These are phyloP conservation scores for Teunomyces tritomae DNA, from an alignment of 805 yeast species.

Conservation along the genomic window DNA sequence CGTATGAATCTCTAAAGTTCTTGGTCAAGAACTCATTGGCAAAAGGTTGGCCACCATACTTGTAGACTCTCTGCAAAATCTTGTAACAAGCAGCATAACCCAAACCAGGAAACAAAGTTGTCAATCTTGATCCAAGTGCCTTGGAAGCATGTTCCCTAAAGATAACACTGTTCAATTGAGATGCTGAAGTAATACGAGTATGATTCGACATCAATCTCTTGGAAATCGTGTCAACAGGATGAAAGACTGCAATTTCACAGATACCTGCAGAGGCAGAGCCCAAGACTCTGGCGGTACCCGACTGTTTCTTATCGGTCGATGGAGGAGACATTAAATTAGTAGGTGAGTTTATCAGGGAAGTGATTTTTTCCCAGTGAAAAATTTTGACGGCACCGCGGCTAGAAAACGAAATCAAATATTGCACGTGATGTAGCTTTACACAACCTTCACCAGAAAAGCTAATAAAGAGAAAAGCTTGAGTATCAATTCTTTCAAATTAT, in stretches of 20 bases:
- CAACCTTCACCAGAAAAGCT: no score
- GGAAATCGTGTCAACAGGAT: slow-evolving; percentile 97
- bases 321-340: slow-evolving; percentile 30
- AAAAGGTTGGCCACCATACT: slow-evolving; percentile 98
- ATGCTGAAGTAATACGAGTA: slow-evolving; percentile 57
- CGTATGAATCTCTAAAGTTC: slow-evolving; percentile 70
- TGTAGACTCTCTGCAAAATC: slow-evolving; percentile 94
- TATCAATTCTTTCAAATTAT: no score
- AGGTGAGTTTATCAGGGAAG: background rate
- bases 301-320: slow-evolving; percentile 72
- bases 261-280: slow-evolving; percentile 99
- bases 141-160: slow-evolving; percentile 79
- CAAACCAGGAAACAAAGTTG: slow-evolving; percentile 93
- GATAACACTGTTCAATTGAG: slow-evolving; percentile 80
- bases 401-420: background rate
- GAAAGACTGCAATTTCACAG: slow-evolving; percentile 94
- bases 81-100: slow-evolving; percentile 98
- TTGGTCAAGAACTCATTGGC: slow-evolving; percentile 87
- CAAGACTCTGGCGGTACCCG: slow-evolving; percentile 83
- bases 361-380: slow-evolving; percentile 5
- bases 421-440: background rate
- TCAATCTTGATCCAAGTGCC: slow-evolving; percentile 64
- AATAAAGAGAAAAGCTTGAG: no score
- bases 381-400: slow-evolving; percentile 11
- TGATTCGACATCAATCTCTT: slow-evolving; percentile 89